These are phyloP conservation scores for Deuterostichococcus epilithicus DNA, from an alignment of 139 green algal species.

Conservation along the genomic window DNA sequence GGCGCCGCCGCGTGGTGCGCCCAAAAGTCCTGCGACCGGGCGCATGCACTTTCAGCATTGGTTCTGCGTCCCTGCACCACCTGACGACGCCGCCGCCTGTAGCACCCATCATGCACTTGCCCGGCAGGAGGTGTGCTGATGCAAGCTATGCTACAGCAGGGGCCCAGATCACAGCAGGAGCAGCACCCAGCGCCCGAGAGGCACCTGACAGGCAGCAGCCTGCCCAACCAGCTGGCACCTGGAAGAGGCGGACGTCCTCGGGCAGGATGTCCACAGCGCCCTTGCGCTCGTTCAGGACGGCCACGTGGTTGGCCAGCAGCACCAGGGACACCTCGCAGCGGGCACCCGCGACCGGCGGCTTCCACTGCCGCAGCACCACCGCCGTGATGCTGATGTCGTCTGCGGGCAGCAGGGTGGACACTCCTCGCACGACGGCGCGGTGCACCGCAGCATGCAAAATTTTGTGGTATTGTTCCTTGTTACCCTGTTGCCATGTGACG, in stretches of 20 bases:
- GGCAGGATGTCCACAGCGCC: constrained; percentile 9
- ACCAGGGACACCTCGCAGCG: constrained; percentile 67
- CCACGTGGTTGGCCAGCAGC: constrained; percentile 27
- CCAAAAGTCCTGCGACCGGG: constrained; percentile 58
- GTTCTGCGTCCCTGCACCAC: neutral
- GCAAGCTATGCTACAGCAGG: too few species aligned
- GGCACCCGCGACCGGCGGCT: constrained; percentile 33
- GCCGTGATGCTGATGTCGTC: constrained; percentile 82
- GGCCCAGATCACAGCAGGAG: too few species aligned
- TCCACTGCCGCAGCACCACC: constrained; percentile 62
- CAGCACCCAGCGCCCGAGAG: too few species aligned
- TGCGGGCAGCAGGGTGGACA: too few species aligned
- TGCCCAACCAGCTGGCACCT: too few species aligned
- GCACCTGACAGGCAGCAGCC: too few species aligned
- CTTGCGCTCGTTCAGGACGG: constrained; percentile 20
- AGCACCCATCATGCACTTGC: neutral
- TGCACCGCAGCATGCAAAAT: neutral
- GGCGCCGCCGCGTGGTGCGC: constrained; percentile 34
- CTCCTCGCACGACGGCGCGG: too few species aligned
- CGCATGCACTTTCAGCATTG: neutral
- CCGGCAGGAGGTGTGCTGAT: neutral
- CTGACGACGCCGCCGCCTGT: too few species aligned
- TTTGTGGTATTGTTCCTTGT: neutral
- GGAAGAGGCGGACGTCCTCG: constrained; percentile 17
- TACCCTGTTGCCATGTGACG: neutral